phyloP scores from a whole-genome alignment of 192 early-diverging fungal species.

The Entomortierella parvispora region DNA sequence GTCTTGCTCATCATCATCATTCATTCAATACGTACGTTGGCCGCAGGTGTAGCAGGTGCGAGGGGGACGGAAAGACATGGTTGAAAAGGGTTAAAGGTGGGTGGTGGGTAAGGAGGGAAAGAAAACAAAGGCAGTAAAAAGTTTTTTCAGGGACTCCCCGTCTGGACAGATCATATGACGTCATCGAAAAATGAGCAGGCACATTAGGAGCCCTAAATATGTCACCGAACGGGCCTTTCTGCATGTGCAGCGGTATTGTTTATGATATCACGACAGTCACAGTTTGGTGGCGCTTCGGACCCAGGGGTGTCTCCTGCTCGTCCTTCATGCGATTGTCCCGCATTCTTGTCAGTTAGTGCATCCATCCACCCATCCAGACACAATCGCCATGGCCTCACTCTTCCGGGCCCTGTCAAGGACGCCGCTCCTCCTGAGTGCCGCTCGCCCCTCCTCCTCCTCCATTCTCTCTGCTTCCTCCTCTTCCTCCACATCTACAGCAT shows the following conservation, averaged over 20 bases:
- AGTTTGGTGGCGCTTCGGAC: too few species aligned
- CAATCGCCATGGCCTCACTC: conserved; percentile 48
- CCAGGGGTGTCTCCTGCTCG: too few species aligned
- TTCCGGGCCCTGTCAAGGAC: conserved; percentile 48
- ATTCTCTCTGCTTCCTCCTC: neutral
- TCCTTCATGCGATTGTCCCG: too few species aligned
- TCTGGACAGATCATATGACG: neutral
- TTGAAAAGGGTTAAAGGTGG: conserved; percentile 11
- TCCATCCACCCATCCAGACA: too few species aligned
- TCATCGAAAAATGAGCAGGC: too few species aligned
- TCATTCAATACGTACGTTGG: conserved; percentile 52
- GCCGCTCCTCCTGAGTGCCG: conserved; percentile 26
- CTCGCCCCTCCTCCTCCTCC: conserved; percentile 5
- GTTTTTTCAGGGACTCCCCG: conserved; percentile 1
- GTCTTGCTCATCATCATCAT: too few species aligned
- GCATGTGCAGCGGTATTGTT: too few species aligned
- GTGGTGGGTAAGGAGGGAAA: conserved; percentile 14
- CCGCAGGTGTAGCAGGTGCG: conserved; percentile 54
- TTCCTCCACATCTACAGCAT: neutral
- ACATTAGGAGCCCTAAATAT: too few species aligned
- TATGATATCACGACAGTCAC: too few species aligned
- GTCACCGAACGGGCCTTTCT: too few species aligned
- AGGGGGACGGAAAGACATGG: conserved; percentile 49
- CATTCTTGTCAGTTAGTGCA: too few species aligned
- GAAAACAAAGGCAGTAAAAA: conserved; percentile 17